Evolutionary conservation across 2,329 filamentous ascomycete species (phyloP).

Genomic region (Aspergillus versicolor): DNA sequence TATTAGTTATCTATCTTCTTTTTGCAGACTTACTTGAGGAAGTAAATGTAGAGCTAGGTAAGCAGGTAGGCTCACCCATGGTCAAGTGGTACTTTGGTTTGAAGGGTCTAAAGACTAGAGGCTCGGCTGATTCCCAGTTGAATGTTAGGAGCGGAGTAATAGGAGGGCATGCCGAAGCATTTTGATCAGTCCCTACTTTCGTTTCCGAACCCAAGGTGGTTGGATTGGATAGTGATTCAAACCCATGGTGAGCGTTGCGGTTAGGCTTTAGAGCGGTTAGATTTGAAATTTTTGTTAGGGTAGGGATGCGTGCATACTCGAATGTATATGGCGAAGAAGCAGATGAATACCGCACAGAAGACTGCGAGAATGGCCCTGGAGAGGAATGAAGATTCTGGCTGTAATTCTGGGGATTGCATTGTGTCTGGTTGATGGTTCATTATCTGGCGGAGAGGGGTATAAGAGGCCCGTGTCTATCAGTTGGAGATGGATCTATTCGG

Average conservation of each 20-base stretch:
- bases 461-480: not conserved
- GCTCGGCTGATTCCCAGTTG: constrained; percentile 52
- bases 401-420: not conserved
- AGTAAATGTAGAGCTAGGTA: not conserved
- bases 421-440: not conserved
- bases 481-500: constrained; percentile 4
- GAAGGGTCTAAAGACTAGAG: constrained; percentile 56
- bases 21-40: constrained; percentile 10
- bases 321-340: constrained; percentile 13
- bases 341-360: constrained; percentile 7
- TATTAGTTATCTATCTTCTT: not conserved
- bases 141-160: constrained; percentile 50
- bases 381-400: not conserved
- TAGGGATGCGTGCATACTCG: constrained; percentile 3
- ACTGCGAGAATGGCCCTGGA: not conserved
- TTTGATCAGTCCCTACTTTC: not conserved
- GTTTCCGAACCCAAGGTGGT: not conserved
- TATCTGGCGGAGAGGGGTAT: not conserved
- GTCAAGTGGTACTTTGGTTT: constrained; percentile 63
- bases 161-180: constrained; percentile 21
- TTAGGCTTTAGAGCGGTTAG: not conserved
- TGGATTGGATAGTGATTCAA: not conserved
- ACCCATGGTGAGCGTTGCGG: not conserved
- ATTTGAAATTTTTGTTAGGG: not conserved
- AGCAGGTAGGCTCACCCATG: constrained; percentile 51